A percentile compares a stretch with the other conserved stretches of the same genome.
Conservation (phyloP, 768 basidiomycete species). For the Epithele typhae region DNA sequence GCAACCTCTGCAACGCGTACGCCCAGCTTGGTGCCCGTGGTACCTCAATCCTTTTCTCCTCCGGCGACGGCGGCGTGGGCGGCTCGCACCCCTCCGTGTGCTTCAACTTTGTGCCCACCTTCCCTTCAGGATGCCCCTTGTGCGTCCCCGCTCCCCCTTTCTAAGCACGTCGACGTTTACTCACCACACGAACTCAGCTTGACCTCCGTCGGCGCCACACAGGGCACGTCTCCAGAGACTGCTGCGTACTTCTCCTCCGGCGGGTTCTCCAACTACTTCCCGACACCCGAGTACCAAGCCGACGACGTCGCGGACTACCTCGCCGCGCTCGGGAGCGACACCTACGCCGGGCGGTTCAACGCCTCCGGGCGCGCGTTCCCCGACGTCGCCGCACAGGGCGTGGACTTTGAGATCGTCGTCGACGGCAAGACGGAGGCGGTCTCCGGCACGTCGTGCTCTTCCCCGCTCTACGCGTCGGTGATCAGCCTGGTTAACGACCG, state of each 20-base stretch:
- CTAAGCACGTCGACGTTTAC: not conserved
- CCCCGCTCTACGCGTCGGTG: conserved; percentile 60
- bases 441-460: conserved; percentile 58
- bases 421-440: conserved; percentile 32
- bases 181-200: conserved; percentile 6
- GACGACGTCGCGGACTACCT: conserved; percentile 42
- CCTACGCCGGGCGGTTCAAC: conserved; percentile 58
- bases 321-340: conserved; percentile 37
- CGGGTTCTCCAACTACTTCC: conserved; percentile 66
- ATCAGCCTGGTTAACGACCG: conserved; percentile 49
- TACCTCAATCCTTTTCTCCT: conserved; percentile 57
- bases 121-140: conserved; percentile 48
- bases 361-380: conserved; percentile 43
- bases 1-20: conserved; percentile 51
- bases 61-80: conserved; percentile 67
- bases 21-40: conserved; percentile 69
- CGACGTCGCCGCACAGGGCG: conserved; percentile 60
- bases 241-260: conserved; percentile 63
- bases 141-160: conserved; percentile 13
- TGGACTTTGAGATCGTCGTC: conserved; percentile 43
- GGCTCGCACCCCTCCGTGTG: conserved; percentile 39
- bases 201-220: conserved; percentile 67
- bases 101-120: conserved; percentile 45
- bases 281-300: conserved; percentile 50
- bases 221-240: conserved; percentile 48